Evolutionary conservation across 176 grass and related monocot species (phyloP), one percentile per base, ranked within the genome.

Genomic region (Hsuehochloa calcarea): DNA sequence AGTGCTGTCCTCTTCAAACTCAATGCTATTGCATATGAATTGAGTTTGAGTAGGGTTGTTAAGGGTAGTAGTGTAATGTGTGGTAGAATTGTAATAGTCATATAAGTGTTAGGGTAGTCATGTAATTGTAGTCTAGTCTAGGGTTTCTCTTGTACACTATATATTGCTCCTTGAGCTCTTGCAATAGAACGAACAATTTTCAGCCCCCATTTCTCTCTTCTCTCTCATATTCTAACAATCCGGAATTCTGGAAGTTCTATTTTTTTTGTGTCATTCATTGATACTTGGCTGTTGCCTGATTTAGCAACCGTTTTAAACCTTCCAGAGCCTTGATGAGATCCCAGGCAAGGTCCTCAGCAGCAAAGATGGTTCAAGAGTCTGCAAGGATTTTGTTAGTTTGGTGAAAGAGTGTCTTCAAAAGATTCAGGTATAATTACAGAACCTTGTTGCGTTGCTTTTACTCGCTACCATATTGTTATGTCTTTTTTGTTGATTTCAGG

Each of bases 241-340:
- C 22, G 5, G 50, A 14, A 81, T 86, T 45, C 58, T 35, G 63
- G 31, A 82, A 81, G 35, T 52, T 68, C 23, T 40, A 11, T 13
- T 62, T 82, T 41, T 70, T 63, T 25, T 43, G n/a, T 52, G 3
- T 1, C 35, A 34, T 71, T 84, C 27, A 10, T 46, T 65, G 6
- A 31, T 70, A 59, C 70, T 65, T 83, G 26, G 2, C 31, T n/a
- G 12, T 74, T 74, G 54, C 9, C 23, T 69, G 80, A 80, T 65
- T 70, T 63, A 75, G 58, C 72, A 62, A 55, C 75, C 55, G 40
- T 45, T 84, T 73, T 27, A 49, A 83, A 47, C 60, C 72, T 93
- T 89, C 41, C 81, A 99, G 96, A 87, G 84, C 83, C 82, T 85
- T 52, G 86, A 92, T 75, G 96, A 99, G 77, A 94, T 99, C 52